These are phyloP conservation scores for Dispira simplex DNA, from an alignment of 192 early-diverging fungal genomes.

Conservation along the genomic window DNA sequence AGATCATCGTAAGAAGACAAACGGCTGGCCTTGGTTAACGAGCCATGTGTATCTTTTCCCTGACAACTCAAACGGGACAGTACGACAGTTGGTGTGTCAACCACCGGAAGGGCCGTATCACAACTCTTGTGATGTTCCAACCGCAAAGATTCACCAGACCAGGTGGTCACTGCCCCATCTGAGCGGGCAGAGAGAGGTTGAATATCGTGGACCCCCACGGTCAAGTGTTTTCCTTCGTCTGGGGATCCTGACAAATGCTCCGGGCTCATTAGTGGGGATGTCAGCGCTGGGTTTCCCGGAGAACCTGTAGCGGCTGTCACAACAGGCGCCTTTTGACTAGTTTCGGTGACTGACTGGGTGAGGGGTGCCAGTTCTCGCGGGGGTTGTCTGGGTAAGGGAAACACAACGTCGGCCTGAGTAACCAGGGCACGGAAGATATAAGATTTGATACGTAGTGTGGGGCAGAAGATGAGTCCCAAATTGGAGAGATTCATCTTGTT, in stretches of 20 bases:
- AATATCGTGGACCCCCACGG: neutral
- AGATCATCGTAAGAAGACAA: constrained; percentile 8
- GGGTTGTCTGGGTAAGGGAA: constrained; percentile 2
- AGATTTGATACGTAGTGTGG: constrained; percentile 34
- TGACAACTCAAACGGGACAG: neutral
- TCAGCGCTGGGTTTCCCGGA: neutral
- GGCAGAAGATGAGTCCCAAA: constrained; percentile 42
- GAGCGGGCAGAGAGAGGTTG: neutral
- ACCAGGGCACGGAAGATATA: constrained; percentile 35
- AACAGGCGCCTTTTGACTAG: neutral
- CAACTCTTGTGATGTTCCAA: neutral
- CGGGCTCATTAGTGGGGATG: neutral
- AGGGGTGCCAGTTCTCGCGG: neutral
- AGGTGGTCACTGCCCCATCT: no score
- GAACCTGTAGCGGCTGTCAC: no score
- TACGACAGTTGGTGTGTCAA: neutral
- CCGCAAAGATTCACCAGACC: neutral
- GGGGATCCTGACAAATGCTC: neutral
- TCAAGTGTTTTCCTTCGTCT: neutral
- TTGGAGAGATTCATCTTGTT: constrained; percentile 46
- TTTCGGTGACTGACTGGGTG: neutral
- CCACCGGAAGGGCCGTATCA: neutral
- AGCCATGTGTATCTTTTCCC: neutral
- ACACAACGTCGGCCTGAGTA: constrained; percentile 11
- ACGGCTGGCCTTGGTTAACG: neutral